Evolutionary conservation across 345 rosid species (phyloP), one percentile per base, ranked within the genome.

Genomic region (Trapa bicornis): DNA sequence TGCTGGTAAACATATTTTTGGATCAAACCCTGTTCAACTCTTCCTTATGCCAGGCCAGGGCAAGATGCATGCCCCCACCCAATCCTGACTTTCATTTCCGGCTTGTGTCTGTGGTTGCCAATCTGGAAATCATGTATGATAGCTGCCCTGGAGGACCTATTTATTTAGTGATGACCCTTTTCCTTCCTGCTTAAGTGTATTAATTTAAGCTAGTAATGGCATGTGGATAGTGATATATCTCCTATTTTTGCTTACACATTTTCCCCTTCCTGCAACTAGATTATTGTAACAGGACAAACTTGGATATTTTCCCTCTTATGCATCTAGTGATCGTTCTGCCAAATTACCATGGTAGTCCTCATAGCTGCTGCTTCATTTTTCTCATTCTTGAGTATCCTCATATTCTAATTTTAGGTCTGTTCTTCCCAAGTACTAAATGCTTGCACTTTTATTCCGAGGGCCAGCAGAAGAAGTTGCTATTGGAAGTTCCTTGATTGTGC

Each of bases 21-120:
- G 60, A 54, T n/a, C 22, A 54, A 6, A 33, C 22, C 33, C 32
- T 54, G 33, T 17, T 8, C 35, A 9, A 54, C 60, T 17, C 60
- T 54, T 7, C 60, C 5, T n/a, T 6, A n/a, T 54, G 60, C 35
- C 60, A 54, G 35, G 5, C 60, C 33, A 15, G 11, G 35, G 60
- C 60, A 29, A 54, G 60, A 54, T 5, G 4, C 60, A 22, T 54
- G 60, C 43, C 60, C 60, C 60, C 35, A 54, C 17, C 60, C 2
- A 62, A 62, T 36, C 41, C 45, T 43, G 33, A 54, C 32, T 54
- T 54, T n/a, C 35, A 5, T 17, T 54, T 54, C 35, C 60, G 2
- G 60, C n/a, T 54, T 35, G 32, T 54, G 60, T 54, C 29, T 54
- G 60, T 54, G 60, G 60, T 54, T 54, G 60, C 60, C 60, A n/a